Evolutionary conservation across 176 grass and related monocot genomes (phyloP), one percentile per base, ranked within the genome.

Genomic region (Puccinellia tenuiflora): DNA sequence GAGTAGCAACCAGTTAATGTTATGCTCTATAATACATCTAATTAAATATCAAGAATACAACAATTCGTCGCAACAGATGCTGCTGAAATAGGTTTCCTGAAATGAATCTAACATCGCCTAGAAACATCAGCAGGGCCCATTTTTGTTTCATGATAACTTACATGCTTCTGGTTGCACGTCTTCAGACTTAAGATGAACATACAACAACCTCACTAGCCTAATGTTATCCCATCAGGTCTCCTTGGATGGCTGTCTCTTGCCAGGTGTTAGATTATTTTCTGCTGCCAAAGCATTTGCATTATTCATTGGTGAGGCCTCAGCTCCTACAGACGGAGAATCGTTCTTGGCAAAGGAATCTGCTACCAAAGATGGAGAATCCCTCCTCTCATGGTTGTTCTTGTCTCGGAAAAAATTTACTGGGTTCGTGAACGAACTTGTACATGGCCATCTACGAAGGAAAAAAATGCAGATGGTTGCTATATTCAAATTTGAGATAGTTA

Each of bases 391-490:
- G 40, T 29, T 91, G 20, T 87, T 79, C 59, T 92, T 87, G 10
- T 89, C 81, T 52, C 6, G 56, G 6, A 81, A 76, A 87, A 79
- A 21, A 53, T 76, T 43, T 35, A 57, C 81, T 68, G 89, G 81
- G 59, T 94, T 76, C 25, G 73, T 72, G 75, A 89, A 94, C 50
- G 89, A 86, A 87, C 89, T 92, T 68, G 86, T 89, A 78, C 89
- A 92, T 54, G 89, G 87, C 86, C 86, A 94, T 77, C 92, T 94
- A 91, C 17, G 15, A 63, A 55, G 6, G 40, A 79, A 38, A 79
- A 38, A 52, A 24, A 83, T 82, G 29, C 5, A 42, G 37, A 83
- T 47, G 79, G 29, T 60, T 74, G 29, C n/a, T 33, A 79, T 50
- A 75, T 30, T 85, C 34, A 79, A 78, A 68, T 31, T 53, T 68